phyloP scores from a whole-genome alignment of 73 alveolate genomes.

The Paramecium biaurelia region DNA sequence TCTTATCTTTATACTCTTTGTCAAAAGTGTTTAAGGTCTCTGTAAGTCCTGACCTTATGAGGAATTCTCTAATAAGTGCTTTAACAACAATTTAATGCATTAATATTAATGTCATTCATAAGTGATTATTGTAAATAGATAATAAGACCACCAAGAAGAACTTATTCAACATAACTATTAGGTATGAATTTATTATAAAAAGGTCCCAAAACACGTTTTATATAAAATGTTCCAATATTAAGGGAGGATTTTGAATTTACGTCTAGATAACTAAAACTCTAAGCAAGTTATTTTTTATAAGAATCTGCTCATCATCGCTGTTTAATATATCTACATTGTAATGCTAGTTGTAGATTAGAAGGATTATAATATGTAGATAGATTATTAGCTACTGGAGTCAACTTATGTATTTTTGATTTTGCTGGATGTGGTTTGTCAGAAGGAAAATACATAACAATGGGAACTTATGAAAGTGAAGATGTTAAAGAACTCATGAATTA shows the following conservation, averaged over 20 bases:
- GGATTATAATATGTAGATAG: slow-evolving; percentile 74
- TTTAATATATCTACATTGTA: slow-evolving; percentile 91
- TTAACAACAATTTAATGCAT: slow-evolving; percentile 19
- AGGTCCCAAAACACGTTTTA: slow-evolving; percentile 54
- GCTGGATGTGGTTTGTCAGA: slow-evolving; percentile 95
- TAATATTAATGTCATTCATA: not conserved
- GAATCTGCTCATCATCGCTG: slow-evolving; percentile 79
- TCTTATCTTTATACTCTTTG: not conserved
- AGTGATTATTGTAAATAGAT: slow-evolving; percentile 75
- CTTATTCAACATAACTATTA: slow-evolving; percentile 60
- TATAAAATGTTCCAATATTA: slow-evolving; percentile 63
- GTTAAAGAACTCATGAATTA: slow-evolving; percentile 77
- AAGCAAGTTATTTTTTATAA: slow-evolving; percentile 68
- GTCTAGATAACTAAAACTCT: slow-evolving; percentile 70
- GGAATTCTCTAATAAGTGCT: not conserved
- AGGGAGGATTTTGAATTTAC: slow-evolving; percentile 68
- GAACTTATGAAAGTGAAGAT: slow-evolving; percentile 90
- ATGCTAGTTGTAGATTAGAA: slow-evolving; percentile 89
- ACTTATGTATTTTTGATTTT: slow-evolving; percentile 84
- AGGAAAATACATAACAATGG: slow-evolving; percentile 92
- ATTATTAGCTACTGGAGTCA: slow-evolving; percentile 74
- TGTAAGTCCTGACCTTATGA: not conserved
- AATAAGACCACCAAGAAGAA: slow-evolving; percentile 86
- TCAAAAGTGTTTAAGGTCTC: not conserved
- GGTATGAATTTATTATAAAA: slow-evolving; percentile 52